Percentiles rank a stretch among this genome's conserved stretches.
phyloP scores from a whole-genome alignment of 345 rosid genomes.

The Rubroshorea leprosula region DNA sequence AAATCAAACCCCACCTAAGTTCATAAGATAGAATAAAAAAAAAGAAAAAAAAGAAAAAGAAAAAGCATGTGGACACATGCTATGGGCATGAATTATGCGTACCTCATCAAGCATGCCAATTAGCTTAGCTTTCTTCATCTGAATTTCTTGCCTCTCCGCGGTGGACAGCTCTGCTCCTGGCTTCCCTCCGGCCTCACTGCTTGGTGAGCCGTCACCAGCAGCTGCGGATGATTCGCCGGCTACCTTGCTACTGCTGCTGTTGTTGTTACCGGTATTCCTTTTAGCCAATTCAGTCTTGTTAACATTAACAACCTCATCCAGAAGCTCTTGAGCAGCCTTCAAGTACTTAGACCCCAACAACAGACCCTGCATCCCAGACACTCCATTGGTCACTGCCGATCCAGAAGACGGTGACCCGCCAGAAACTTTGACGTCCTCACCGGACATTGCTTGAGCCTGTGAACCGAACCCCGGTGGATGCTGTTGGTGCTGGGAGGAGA shows the following conservation, averaged over 20 bases:
- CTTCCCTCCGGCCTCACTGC: constrained; percentile 45
- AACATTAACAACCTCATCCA: constrained; percentile 89
- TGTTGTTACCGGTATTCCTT: constrained; percentile 34
- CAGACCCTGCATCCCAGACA: constrained; percentile 56
- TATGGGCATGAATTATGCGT: no score
- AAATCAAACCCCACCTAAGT: no score
- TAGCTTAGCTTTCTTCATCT: constrained; percentile 95
- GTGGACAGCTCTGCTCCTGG: constrained; percentile 54
- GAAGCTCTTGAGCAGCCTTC: constrained; percentile 90
- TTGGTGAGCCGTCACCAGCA: constrained; percentile 39
- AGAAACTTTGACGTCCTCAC: constrained; percentile 45
- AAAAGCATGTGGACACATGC: no score
- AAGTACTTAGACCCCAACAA: constrained; percentile 81
- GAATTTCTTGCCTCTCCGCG: constrained; percentile 93
- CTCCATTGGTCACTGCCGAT: constrained; percentile 71
- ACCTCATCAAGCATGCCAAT: constrained; percentile 94
- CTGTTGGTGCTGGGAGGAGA: constrained; percentile 84
- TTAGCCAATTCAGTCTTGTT: constrained; percentile 39
- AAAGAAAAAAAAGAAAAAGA: no score
- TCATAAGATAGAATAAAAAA: no score
- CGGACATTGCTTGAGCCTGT: constrained; percentile 33
- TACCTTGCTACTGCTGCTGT: constrained; percentile 24
- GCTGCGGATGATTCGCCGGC: constrained; percentile 51
- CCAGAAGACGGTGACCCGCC: constrained; percentile 63
- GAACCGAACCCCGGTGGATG: constrained; percentile 57